A percentile compares a stretch with the other conserved stretches of the same genome.
These are phyloP conservation scores for Draba incana DNA, from an alignment of 345 rosid species.

Conservation along the genomic window DNA sequence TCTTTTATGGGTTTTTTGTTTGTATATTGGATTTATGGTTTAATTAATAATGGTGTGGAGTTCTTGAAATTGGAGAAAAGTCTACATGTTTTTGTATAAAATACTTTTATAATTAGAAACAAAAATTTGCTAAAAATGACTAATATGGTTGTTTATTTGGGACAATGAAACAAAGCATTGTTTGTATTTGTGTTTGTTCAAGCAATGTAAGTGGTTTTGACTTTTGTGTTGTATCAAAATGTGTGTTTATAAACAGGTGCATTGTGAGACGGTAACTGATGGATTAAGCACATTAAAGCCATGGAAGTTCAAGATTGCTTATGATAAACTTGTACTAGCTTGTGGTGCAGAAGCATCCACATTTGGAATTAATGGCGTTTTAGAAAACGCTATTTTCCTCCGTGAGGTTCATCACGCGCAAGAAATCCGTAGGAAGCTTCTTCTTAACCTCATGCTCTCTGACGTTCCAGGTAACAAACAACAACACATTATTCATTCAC, in stretches of 20 bases:
- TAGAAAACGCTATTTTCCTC: conserved; percentile 86
- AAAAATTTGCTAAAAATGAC: conserved; percentile 8
- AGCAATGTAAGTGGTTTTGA: conserved; percentile 16
- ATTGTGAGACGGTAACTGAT: conserved; percentile 71
- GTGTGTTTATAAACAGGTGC: conserved; percentile 53
- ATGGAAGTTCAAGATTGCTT: conserved; percentile 78
- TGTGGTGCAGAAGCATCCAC: conserved; percentile 94
- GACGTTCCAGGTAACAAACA: conserved; percentile 68
- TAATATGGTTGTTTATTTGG: background rate
- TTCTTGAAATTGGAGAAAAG: background rate
- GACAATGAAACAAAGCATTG: no score
- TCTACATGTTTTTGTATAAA: no score
- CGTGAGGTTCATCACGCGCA: conserved; percentile 95
- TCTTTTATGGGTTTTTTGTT: background rate
- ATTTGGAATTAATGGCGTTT: conserved; percentile 85
- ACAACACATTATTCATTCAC: background rate
- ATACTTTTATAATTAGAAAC: background rate
- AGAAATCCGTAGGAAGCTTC: conserved; percentile 89
- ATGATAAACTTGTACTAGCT: conserved; percentile 87
- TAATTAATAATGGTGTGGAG: background rate
- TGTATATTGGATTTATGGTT: background rate
- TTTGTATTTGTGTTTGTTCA: background rate
- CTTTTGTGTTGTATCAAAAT: background rate
- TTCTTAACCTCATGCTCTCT: conserved; percentile 90
- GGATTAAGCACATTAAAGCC: conserved; percentile 59